Conservation (phyloP, 257 asterid genomes). For the Phtheirospermum japonicum region DNA sequence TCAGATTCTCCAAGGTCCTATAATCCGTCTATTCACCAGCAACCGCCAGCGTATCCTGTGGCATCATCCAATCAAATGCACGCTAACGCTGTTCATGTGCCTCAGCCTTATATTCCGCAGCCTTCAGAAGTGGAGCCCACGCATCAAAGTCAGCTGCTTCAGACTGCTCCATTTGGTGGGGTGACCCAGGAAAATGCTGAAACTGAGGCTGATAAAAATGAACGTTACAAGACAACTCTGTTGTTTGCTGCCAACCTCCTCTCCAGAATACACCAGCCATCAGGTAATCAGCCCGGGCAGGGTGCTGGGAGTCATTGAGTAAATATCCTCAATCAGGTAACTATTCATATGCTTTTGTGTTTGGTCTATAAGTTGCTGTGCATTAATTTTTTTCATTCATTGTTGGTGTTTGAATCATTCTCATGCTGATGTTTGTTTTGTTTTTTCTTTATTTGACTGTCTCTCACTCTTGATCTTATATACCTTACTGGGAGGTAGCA, state of each 20-base stretch:
- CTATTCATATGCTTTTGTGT: conserved; percentile 15
- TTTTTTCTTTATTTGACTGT: conserved; percentile 23
- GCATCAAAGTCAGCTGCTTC: conserved; percentile 56
- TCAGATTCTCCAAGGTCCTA: conserved; percentile 47
- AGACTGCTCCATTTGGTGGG: conserved; percentile 58
- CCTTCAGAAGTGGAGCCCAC: conserved; percentile 40
- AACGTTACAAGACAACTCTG: conserved; percentile 81
- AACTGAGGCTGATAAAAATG: conserved; percentile 83
- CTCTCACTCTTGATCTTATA: conserved; percentile 17
- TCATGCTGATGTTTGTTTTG: conserved; percentile 10
- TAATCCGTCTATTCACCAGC: conserved; percentile 54
- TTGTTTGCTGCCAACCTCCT: conserved; percentile 90
- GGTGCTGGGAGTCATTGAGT: conserved; percentile 65
- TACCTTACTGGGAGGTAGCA: conserved; percentile 20
- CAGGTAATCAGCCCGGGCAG: conserved; percentile 61
- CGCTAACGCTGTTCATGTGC: conserved; percentile 40
- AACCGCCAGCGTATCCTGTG: conserved; percentile 41
- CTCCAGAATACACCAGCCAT: conserved; percentile 70
- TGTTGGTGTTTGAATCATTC: conserved; percentile 24
- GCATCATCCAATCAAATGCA: conserved; percentile 47
- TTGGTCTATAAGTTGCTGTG: conserved; percentile 17
- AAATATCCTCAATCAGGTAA: conserved; percentile 57
- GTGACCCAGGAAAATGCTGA: conserved; percentile 57
- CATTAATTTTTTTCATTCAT: background rate
- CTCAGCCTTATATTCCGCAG: conserved; percentile 44